Evolutionary conservation across 768 basidiomycete species (phyloP), one percentile per base, ranked within the genome.

Genomic region (Panaeolus papilionaceus): DNA sequence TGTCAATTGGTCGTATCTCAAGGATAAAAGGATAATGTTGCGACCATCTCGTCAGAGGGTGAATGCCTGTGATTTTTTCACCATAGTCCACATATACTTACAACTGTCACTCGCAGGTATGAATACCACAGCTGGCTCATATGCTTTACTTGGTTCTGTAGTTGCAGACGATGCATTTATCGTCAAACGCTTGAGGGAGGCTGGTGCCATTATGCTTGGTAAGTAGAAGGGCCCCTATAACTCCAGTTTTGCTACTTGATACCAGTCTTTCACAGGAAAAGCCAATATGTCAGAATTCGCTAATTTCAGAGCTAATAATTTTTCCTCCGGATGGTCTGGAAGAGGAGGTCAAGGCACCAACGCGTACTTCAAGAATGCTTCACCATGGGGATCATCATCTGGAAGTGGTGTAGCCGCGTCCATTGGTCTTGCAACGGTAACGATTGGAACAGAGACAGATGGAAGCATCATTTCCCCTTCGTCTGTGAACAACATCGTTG

Each of bases 381-480:
- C 87, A 69, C 86, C 88, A 2, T 87, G 84, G 66, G 87, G 88
- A 1, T 88, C 86, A 0, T 88, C 86, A 0, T 83, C 86, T 8
- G 89, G 89, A 1, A 86, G 86, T 18, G 89, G 81, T 3, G 79
- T 88, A 28, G 79, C 85, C 20, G 77, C 84, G 0, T 84, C 85
- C 2, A 87, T 86, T 62, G 86, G 87, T 14, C 77, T 88, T 14
- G 75, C 80, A 14, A 76, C 85, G 12, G 85, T 85, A 1, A 75
- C 82, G 0, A 76, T 87, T 1, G 85, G 83, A 9, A 81, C 84
- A 2, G 86, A 87, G 66, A 86, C 86, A 0, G 82, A 85, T 67
- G 85, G 87, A 10, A 86, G 86, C 64, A 87, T 88, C 28, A 84
- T 80, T 3, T 86, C 82, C 66, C 89, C 87, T 23, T 75, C 84